phyloP scores from a whole-genome alignment of 768 basidiomycete species.

The Kwoniella heveanensis region DNA sequence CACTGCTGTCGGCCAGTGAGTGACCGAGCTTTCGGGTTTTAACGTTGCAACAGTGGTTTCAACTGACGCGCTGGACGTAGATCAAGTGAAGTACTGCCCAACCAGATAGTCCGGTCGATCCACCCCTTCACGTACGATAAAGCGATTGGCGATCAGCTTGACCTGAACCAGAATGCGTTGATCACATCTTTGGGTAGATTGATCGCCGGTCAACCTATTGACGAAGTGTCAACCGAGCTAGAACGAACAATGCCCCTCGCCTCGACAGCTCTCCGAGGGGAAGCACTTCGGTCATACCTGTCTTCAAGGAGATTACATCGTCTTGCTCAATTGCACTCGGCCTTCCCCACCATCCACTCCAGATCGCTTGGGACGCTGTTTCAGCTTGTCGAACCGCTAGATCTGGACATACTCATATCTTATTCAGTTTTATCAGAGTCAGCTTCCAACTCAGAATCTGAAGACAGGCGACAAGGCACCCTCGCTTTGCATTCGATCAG shows the following conservation, averaged over 20 bases:
- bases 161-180: conserved; percentile 10
- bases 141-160: neutral
- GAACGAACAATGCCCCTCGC: neutral
- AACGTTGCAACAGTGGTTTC: neutral
- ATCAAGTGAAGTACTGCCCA: conserved; percentile 5
- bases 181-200: conserved; percentile 20
- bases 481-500: conserved; percentile 64
- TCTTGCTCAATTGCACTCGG: conserved; percentile 50
- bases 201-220: conserved; percentile 12
- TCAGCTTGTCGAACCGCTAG: conserved; percentile 73
- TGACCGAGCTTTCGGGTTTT: neutral
- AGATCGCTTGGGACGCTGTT: conserved; percentile 66
- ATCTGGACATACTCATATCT: conserved; percentile 72
- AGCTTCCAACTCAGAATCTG: conserved; percentile 7
- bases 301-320: conserved; percentile 52
- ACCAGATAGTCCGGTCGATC: conserved; percentile 20
- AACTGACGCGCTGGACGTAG: neutral
- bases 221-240: conserved; percentile 14
- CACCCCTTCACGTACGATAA: conserved; percentile 5
- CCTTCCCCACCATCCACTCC: conserved; percentile 63
- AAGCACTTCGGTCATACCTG: conserved; percentile 13
- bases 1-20: neutral
- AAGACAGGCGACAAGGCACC: conserved; percentile 63
- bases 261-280: neutral
- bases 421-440: conserved; percentile 69